These are phyloP conservation scores for Anisodus acutangulus DNA, from an alignment of 257 asterid species.

Conservation along the genomic window DNA sequence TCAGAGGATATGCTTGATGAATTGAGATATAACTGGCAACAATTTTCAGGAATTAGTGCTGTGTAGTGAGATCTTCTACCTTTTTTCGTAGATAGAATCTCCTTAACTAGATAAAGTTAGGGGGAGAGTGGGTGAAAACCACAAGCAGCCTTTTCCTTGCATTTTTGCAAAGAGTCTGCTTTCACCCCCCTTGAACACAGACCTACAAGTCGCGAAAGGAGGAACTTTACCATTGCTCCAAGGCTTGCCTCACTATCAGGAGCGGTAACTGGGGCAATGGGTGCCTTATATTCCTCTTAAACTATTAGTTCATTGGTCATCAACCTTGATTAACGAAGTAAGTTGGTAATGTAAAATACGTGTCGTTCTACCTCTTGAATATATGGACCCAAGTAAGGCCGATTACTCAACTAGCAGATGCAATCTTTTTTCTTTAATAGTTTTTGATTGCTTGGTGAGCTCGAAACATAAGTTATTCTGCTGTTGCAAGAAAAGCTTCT, in stretches of 20 bases:
- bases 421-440: not conserved
- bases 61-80: not conserved
- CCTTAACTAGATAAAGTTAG: not conserved
- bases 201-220: not conserved
- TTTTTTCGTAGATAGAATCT: not conserved
- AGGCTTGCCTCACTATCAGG: not conserved
- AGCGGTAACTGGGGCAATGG: not conserved
- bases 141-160: not conserved
- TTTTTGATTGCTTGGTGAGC: not conserved
- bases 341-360: not conserved
- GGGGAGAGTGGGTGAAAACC: not conserved
- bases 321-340: not conserved
- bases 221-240: not conserved
- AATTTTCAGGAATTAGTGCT: not conserved
- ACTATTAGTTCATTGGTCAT: not conserved
- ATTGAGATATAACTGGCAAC: not conserved
- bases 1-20: not conserved
- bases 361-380: not conserved
- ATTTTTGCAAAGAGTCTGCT: not conserved
- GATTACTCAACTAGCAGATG: not conserved
- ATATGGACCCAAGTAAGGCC: conserved; percentile 1
- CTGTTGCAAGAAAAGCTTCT: not conserved
- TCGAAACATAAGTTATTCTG: not conserved
- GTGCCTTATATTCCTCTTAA: not conserved
- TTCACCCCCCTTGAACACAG: not conserved